A percentile compares a stretch with the other conserved stretches of the same genome.
Conservation (phyloP, 495 filamentous ascomycete genomes). For the Tuber borchii region DNA sequence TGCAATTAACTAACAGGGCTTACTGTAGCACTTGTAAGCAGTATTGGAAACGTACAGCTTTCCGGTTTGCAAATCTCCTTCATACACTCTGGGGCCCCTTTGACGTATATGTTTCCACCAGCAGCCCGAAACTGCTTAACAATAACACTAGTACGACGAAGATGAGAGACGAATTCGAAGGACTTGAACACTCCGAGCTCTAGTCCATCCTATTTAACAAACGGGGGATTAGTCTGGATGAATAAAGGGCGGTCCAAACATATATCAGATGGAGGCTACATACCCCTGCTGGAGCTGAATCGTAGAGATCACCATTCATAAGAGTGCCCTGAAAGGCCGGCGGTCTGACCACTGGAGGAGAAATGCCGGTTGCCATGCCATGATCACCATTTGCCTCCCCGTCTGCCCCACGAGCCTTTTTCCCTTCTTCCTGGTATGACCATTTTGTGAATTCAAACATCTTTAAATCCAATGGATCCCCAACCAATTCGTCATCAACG, state of each 20-base stretch:
- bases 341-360: constrained; percentile 78
- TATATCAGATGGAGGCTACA: background rate
- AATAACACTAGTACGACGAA: constrained; percentile 86
- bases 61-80: constrained; percentile 79
- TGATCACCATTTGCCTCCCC: constrained; percentile 47
- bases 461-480: constrained; percentile 92
- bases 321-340: constrained; percentile 43
- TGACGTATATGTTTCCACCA: constrained; percentile 81
- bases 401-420: constrained; percentile 45
- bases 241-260: background rate
- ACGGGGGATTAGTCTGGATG: constrained; percentile 10
- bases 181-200: constrained; percentile 81
- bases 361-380: constrained; percentile 49
- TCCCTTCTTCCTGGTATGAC: constrained; percentile 80
- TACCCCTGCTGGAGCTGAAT: constrained; percentile 20
- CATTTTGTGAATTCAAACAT: constrained; percentile 98
- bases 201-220: constrained; percentile 46
- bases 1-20: constrained; percentile 21
- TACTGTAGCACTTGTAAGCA: background rate
- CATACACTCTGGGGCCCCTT: constrained; percentile 95
- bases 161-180: constrained; percentile 96
- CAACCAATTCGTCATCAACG: constrained; percentile 80
- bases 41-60: constrained; percentile 55
- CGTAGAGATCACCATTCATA: constrained; percentile 16
- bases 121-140: constrained; percentile 76